Base-by-base conservation (phyloP, 2,329 filamentous ascomycete genomes). In the Fusarium pseudonygamai region DNA sequence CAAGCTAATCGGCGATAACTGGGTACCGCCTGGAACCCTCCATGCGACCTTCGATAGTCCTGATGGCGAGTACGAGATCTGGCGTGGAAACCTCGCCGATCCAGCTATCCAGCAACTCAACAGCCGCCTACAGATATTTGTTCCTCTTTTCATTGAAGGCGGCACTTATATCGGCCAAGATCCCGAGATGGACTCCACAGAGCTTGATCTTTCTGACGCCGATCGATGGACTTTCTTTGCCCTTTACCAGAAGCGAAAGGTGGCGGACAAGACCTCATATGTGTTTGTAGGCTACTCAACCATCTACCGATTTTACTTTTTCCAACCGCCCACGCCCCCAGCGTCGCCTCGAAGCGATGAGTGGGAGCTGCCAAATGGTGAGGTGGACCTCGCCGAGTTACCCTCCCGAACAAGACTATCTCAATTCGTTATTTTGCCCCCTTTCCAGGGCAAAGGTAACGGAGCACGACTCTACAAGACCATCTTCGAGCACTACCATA, bases 171-270 rank as follows among this genome's bases (percentile, higher is more conserved):
- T 98, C 50, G 89, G 84, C 15, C 78, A 84, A 40, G 80, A 85
- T 36, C 77, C 75, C 4, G 81, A 86, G 9, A 82, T 82, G 8
- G 82, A 85, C 6, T 90, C 94, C 57, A 88, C 89, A 22, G 88
- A 94, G 66, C 87, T 79, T 46, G 90, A 95, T 43, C 88, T 93
- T 59, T 88, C 92, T 2, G 92, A 95, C 70, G 91, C 90, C 26
- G 89, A 95, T 69, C 89, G 96, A 77, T 99, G 96, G 96, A 95
- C 93, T 2, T 84, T 98, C n/a, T 98, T 95, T 83, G 91, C 97
- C 75, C 85, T 97, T 63, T 96, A 93, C 82, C 89, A 92, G 76
- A 92, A 92, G 79, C 88, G 88, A 69, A 83, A 83, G 9, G 75
- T 79, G 5, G 60, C 81, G 16, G 83, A 82, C 15, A 85, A 84